Conservation (phyloP, 2,329 filamentous ascomycete species). For the Colletotrichum australisinense region DNA sequence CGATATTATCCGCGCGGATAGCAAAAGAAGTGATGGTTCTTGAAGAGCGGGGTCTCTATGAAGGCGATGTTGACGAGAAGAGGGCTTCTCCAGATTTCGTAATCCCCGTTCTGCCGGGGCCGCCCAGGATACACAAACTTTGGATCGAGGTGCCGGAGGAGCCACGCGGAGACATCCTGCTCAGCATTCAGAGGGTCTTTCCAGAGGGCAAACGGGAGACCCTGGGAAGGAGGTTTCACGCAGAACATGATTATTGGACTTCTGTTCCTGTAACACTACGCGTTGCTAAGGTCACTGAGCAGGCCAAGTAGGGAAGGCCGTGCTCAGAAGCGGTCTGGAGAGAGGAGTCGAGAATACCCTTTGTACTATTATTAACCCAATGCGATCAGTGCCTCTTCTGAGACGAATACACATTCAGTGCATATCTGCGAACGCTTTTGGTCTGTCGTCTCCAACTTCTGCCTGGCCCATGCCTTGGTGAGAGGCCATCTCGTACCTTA, state of each 20-base stretch:
- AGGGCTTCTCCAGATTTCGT: neutral
- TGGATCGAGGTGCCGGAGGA: neutral
- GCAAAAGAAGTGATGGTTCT: slow-evolving; percentile 50
- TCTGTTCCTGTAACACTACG: neutral
- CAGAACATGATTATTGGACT: neutral
- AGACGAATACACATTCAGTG: neutral
- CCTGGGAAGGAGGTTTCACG: neutral
- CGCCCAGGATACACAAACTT: neutral
- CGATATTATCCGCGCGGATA: slow-evolving; percentile 43
- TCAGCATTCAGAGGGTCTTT: neutral
- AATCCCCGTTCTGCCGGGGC: neutral
- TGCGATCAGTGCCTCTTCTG: neutral
- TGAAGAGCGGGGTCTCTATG: slow-evolving; percentile 44
- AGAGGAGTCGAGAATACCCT: neutral
- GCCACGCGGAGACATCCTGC: neutral
- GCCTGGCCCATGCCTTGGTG: neutral
- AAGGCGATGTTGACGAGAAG: slow-evolving; percentile 38
- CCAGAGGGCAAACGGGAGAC: neutral
- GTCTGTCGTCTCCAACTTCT: neutral
- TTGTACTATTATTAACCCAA: neutral
- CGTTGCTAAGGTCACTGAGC: neutral
- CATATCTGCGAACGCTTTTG: neutral
- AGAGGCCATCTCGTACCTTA: neutral
- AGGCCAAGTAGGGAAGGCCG: no score
- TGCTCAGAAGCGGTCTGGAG: neutral